Evolutionary conservation across 371 early-diverging fungal species (phyloP).

Genomic region (Rhizopus arrhizus): DNA sequence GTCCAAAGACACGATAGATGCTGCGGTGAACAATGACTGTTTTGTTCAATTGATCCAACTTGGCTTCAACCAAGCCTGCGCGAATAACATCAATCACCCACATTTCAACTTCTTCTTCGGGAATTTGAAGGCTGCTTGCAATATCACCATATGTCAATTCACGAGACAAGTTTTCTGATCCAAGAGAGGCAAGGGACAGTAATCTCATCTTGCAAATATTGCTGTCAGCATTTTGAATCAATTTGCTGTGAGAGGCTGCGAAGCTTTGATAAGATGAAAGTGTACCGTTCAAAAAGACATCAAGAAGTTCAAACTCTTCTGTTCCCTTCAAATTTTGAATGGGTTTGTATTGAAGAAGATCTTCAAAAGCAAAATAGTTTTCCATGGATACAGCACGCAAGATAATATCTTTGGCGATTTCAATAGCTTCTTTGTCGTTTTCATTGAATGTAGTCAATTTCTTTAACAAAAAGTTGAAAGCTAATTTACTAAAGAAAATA

Average conservation of each 20-base stretch:
- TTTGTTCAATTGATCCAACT: constrained; percentile 88
- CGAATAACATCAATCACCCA: constrained; percentile 94
- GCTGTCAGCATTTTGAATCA: constrained; percentile 63
- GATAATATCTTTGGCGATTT: constrained; percentile 59
- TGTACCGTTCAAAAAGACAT: constrained; percentile 75
- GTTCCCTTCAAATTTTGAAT: constrained; percentile 72
- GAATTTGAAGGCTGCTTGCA: constrained; percentile 73
- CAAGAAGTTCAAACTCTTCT: constrained; percentile 66
- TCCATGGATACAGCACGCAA: constrained; percentile 71
- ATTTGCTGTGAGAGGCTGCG: constrained; percentile 50
- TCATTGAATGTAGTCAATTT: constrained; percentile 62
- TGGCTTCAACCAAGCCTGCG: constrained; percentile 90
- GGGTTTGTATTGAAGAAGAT: constrained; percentile 69
- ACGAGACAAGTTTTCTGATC: constrained; percentile 70
- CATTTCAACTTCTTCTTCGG: constrained; percentile 85
- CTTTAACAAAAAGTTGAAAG: constrained; percentile 71
- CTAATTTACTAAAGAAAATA: constrained; percentile 40
- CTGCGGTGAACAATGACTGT: constrained; percentile 77
- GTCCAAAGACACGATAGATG: constrained; percentile 83
- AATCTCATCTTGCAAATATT: constrained; percentile 82
- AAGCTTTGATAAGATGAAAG: constrained; percentile 70
- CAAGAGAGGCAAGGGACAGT: constrained; percentile 81
- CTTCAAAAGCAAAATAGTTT: constrained; percentile 82
- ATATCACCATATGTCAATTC: constrained; percentile 76
- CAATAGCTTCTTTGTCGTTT: constrained; percentile 33